These are phyloP conservation scores for Erysiphe pulchra DNA, from an alignment of 2,329 filamentous ascomycete genomes.

Conservation along the genomic window DNA sequence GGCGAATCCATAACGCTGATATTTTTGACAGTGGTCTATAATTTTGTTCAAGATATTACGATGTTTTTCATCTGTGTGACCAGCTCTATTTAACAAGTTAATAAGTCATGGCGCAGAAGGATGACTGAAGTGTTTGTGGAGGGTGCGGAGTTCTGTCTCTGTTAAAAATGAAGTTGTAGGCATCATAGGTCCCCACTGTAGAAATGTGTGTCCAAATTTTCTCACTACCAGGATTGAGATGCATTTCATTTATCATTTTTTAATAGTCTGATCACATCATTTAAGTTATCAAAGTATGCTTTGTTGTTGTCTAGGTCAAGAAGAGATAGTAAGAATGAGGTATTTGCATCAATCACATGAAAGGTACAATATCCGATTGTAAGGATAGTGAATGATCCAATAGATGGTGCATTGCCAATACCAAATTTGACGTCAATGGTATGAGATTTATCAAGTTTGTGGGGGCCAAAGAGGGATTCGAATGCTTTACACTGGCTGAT, in stretches of 20 bases:
- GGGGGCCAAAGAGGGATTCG: too few relatives aligned
- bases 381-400: too few relatives aligned
- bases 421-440: too few relatives aligned
- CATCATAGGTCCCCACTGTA: background rate
- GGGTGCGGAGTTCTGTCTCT: background rate
- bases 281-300: too few relatives aligned
- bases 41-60: background rate
- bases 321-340: too few relatives aligned
- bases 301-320: too few relatives aligned
- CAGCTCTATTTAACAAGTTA: background rate
- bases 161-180: background rate
- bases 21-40: background rate
- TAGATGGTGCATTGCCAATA: too few relatives aligned
- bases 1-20: background rate
- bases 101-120: background rate
- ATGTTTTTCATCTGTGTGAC: background rate
- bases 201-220: background rate
- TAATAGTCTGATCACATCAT: too few relatives aligned
- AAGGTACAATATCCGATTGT: too few relatives aligned
- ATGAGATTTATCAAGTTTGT: too few relatives aligned
- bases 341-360: too few relatives aligned
- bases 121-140: background rate
- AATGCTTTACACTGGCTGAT: too few relatives aligned
- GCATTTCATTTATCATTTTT: background rate
- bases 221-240: background rate